Base-by-base conservation (phyloP, 208 protist species). In the Leishmania gerbilli region DNA sequence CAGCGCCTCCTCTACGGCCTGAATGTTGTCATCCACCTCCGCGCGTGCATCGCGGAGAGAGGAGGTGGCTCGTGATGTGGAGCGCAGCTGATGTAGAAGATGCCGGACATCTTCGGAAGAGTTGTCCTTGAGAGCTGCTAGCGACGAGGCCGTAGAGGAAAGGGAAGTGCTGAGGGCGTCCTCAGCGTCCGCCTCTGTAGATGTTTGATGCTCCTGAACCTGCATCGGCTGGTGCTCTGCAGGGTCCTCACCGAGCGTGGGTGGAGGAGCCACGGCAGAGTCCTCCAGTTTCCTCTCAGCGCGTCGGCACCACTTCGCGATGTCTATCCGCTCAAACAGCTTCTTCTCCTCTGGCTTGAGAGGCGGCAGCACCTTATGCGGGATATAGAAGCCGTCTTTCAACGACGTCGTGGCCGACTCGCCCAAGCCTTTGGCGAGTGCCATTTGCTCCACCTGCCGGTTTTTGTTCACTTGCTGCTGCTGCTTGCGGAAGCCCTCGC, bases 401-500 rank as follows among this genome's bases (percentile, higher is more conserved):
- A 97, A 81, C 17, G 89, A 93, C 60, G 79, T 53, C 55, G 92
- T 85, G 2, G 94, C 94, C 1, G 56, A 67, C 27, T 75, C 74
- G 65, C 94, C 94, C 27, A 97, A 83, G 27, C 94, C 94, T 75
- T 90, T 93, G 24, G 92, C 94, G 47, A 97, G 85, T 13, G 91
- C 84, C 8, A 95, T 74, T 6, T 91, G 82, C 31, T 94, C 82
- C 40, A 97, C 82, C 65, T 94, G 89, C 0, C 79, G 83, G 40
- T 89, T 79, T 27, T 83, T 86, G 19, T 82, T 71, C 24, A 86
- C 42, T 3, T 49, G 72, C 72, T 93, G 92, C 74, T 92, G 88
- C 24, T 88, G 74, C 37, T 84, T 76, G 1, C 87, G 90, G 84
- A 97, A 95, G 40, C 81, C 91, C 3, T 94, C 88, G 9, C 79